Base-by-base conservation (phyloP, 495 filamentous ascomycete species). In the Lasiosphaeria hispida region DNA sequence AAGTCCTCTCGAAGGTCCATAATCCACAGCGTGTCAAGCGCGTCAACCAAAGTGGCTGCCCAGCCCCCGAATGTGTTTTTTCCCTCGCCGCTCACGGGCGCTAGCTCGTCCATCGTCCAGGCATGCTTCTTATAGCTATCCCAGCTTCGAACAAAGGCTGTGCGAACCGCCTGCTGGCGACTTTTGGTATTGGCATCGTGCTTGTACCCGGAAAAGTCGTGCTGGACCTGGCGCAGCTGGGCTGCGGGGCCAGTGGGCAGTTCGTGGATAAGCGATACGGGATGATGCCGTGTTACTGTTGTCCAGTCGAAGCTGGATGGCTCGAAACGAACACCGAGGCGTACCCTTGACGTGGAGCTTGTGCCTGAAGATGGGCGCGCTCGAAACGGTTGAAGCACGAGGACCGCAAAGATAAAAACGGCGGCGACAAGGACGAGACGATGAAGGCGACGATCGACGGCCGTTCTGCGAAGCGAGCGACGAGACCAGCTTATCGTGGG, bases 1-100 rank as follows among this genome's bases (percentile, higher is more conserved):
- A 95, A 96, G 48, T 95, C 90, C n/a, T 87, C 79, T 66, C 85
- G 82, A 69, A 95, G 63, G 17, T 79, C 88, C 90, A 95, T 92
- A 55, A 96, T 91, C 89, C 89, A 94, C 13, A 96, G 69, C 0
- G 90, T 90, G 69, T 96, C 91, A 49, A 95, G 73, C n/a, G 85
- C 70, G 78, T 96, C 91, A 0, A 96, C 89, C 59, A 94, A 66
- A 1, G 91, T 95, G 7, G 90, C 91, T 8, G 85, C 90, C 91
- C 91, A 95, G 15, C 87, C 88, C 60, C 83, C 87, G 38, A 62
- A 59, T 7, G 43, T 51, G 7, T 58, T 51, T 38, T 55, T 50
- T 10, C 49, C 44, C 4, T 19, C 50, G 10, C 14, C 72, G 63
- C 6, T 81, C 83, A 30, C 76, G 79, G 59, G 60, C 18, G 77